Evolutionary conservation across 805 yeast species (phyloP).

Genomic region (Schizosaccharomyces japonicus): DNA sequence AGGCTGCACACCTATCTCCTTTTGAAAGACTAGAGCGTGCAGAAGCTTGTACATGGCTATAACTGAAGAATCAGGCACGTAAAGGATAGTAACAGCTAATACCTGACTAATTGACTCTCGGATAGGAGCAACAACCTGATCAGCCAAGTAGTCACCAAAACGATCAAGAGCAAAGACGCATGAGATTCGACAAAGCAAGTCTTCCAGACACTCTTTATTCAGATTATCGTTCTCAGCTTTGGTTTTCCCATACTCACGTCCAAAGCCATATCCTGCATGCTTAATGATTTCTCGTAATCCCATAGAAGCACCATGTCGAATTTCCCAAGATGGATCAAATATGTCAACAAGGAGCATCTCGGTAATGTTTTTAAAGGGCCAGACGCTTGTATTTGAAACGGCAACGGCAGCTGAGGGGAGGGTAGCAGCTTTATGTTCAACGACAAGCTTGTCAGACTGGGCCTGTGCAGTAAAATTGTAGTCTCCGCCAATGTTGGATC

Average conservation of each 20-base stretch:
- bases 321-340: slow-evolving; percentile 76
- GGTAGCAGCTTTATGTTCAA: slow-evolving; percentile 45
- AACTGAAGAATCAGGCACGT: slow-evolving; percentile 36
- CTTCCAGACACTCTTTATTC: slow-evolving; percentile 57
- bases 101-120: slow-evolving; percentile 92
- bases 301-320: slow-evolving; percentile 83
- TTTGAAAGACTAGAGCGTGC: slow-evolving; percentile 45
- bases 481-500: slow-evolving; percentile 5
- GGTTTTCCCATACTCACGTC: slow-evolving; percentile 45
- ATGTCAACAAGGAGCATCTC: slow-evolving; percentile 58
- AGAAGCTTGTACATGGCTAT: slow-evolving; percentile 40
- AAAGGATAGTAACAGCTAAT: slow-evolving; percentile 65
- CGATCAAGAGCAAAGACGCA: slow-evolving; percentile 78
- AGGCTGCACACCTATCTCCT: slow-evolving; percentile 20
- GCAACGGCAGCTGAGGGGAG: slow-evolving; percentile 28
- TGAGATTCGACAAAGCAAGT: slow-evolving; percentile 60
- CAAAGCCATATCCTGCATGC: slow-evolving; percentile 67
- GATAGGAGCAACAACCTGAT: slow-evolving; percentile 94
- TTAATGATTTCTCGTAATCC: slow-evolving; percentile 71
- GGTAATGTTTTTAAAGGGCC: slow-evolving; percentile 89
- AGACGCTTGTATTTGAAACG: slow-evolving; percentile 24
- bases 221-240: slow-evolving; percentile 36
- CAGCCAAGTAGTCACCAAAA: slow-evolving; percentile 91
- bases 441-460: slow-evolving; percentile 42
- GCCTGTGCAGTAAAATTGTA: slow-evolving; percentile 43